Evolutionary conservation across 192 early-diverging fungal species (phyloP).

Genomic region (Coemansia sp.): DNA sequence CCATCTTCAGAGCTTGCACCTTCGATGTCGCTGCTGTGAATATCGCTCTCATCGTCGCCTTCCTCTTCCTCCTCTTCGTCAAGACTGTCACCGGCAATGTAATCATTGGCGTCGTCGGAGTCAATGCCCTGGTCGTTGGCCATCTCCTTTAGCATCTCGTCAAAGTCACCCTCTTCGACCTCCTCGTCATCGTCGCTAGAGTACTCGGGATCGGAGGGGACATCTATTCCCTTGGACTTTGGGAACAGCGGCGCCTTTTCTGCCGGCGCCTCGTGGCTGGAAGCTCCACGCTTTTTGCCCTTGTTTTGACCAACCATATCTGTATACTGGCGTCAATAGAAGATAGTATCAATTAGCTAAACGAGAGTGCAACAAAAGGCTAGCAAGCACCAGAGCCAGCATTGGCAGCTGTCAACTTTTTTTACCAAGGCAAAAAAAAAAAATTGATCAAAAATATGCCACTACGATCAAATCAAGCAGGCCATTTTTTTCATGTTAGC

Average conservation of each 20-base stretch:
- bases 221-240: slow-evolving; percentile 19
- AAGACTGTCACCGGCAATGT: slow-evolving; percentile 23
- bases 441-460: not conserved
- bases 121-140: slow-evolving; percentile 49
- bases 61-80: slow-evolving; percentile 30
- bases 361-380: not conserved
- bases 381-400: not conserved
- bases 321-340: not conserved
- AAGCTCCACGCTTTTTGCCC: slow-evolving; percentile 33
- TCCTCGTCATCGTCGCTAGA: slow-evolving; percentile 18
- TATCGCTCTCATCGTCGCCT: slow-evolving; percentile 24
- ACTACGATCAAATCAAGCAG: not conserved
- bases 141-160: slow-evolving; percentile 29
- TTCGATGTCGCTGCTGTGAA: slow-evolving; percentile 52
- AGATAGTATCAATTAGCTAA: slow-evolving; percentile 3
- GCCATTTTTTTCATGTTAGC: not conserved
- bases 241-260: slow-evolving; percentile 24
- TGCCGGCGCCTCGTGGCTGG: slow-evolving; percentile 14
- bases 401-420: not conserved
- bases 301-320: slow-evolving; percentile 22
- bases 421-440: slow-evolving; percentile 31
- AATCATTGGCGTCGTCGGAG: slow-evolving; percentile 53
- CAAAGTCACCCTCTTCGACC: slow-evolving; percentile 43
- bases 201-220: slow-evolving; percentile 35
- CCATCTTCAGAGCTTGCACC: slow-evolving; percentile 54